Conservation (phyloP, 306 rosid genomes). For the Prunus salicina region DNA sequence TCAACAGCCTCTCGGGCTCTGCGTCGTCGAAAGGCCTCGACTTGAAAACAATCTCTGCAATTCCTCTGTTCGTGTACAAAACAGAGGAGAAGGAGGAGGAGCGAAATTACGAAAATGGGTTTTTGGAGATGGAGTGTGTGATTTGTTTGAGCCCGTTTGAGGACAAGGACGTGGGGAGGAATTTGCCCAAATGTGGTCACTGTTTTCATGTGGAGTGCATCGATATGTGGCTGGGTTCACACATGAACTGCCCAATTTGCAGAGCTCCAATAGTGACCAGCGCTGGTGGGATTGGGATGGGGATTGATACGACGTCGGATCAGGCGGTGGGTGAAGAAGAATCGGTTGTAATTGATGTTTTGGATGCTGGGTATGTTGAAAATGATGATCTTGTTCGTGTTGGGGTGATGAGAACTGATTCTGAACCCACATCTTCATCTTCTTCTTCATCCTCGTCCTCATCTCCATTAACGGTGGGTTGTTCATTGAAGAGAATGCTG, state of each 20-base stretch:
- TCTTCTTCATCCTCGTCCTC: conserved; percentile 16
- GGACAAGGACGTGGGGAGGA: conserved; percentile 65
- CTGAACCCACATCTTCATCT: conserved; percentile 27
- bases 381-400: background rate
- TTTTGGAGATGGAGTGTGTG: conserved; percentile 55
- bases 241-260: conserved; percentile 80
- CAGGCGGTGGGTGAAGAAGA: background rate
- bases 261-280: conserved; percentile 42
- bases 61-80: conserved; percentile 61
- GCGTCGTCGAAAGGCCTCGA: conserved; percentile 62
- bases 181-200: conserved; percentile 70
- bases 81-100: conserved; percentile 9
- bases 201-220: conserved; percentile 77
- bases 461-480: conserved; percentile 42
- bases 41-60: conserved; percentile 40
- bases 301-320: background rate
- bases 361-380: conserved; percentile 31
- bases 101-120: background rate
- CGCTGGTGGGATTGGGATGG: background rate
- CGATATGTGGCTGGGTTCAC: conserved; percentile 89
- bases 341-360: conserved; percentile 31
- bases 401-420: conserved; percentile 4
- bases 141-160: conserved; percentile 69
- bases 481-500: conserved; percentile 70
- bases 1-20: conserved; percentile 13